Base-by-base conservation (phyloP, 192 early-diverging fungal species). In the Pilaira anomala region DNA sequence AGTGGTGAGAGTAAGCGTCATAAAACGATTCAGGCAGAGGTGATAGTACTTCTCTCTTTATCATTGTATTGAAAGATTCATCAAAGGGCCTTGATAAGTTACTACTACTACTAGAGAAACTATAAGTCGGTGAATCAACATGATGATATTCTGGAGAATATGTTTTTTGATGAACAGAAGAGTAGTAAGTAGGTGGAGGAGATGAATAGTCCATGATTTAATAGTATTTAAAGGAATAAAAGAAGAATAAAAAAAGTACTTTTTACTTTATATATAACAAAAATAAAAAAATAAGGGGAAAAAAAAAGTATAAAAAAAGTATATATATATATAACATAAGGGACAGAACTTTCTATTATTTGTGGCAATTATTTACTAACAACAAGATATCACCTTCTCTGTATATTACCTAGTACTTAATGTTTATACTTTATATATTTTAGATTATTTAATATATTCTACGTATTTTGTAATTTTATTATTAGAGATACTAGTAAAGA, bases 1-100 rank as follows among this genome's bases (percentile, higher is more conserved):
- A 51, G 29, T 63, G 61, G 5, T 63, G 46, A 52, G 61, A 36
- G 49, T 63, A 63, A 14, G 46, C 33, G 61, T 63, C 61, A 40
- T 63, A 63, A 18, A 28, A 50, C 33, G 61, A 51, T 50, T 63
- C 61, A 29, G 61, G 61, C 7, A 63, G 33, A 50, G 61, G 61
- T 63, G 61, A 63, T 16, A 51, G 29, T 16, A 39, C 28, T 13
- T 51, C 48, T 49, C 36, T 40, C 36, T 36, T 42, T 14, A 24
- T 25, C 5, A 26, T n/a, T 24, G 49, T 24, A 12, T 25, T 24
- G 19, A 16, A 26, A 3, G 2, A 18, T 16, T 39, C 7, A 22
- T 56, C 12, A 40, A 39, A 3, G 22, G 60, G 46, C 18, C 24
- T 49, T 26, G 45, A 49, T 33, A 48, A 51, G 14, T 8, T 26